Conservation (phyloP, 2,329 filamentous ascomycete species). For the Pseudogymnoascus sp. region DNA sequence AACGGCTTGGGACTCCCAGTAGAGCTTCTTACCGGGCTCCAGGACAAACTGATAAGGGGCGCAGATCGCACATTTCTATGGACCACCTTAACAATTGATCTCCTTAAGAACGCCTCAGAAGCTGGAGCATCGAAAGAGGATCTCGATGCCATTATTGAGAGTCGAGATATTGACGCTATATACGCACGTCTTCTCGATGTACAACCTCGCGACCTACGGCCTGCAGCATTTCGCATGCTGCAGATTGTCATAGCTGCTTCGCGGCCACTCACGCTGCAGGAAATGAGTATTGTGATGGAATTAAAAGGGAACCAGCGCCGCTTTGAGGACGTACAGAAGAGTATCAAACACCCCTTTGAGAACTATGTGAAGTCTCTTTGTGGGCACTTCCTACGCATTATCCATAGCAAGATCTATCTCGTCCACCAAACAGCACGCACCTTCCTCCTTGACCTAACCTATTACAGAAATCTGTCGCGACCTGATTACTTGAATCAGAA, state of each 20-base stretch:
- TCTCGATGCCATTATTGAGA: background rate
- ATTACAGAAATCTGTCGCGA: too few relatives aligned
- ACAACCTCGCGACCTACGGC: slow-evolving; percentile 11
- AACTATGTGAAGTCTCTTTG: background rate
- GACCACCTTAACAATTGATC: slow-evolving; percentile 9
- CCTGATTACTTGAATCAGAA: too few relatives aligned
- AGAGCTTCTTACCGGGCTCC: background rate
- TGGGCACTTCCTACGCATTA: slow-evolving; percentile 14
- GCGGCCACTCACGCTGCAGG: slow-evolving; percentile 12
- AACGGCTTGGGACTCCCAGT: background rate
- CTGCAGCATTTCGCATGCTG: slow-evolving; percentile 10
- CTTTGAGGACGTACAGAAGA: background rate
- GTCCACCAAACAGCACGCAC: slow-evolving; percentile 33
- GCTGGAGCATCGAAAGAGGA: background rate
- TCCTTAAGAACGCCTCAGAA: slow-evolving; percentile 8
- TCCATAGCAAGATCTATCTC: slow-evolving; percentile 25
- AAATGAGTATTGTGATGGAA: slow-evolving; percentile 13
- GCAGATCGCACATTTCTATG: slow-evolving; percentile 17
- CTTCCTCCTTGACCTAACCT: slow-evolving; percentile 19
- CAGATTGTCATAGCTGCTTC: slow-evolving; percentile 11
- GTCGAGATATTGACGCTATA: slow-evolving; percentile 5
- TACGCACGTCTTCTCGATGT: slow-evolving; percentile 10
- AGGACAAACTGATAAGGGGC: background rate
- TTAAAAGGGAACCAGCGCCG: background rate
- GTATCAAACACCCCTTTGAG: background rate